Evolutionary conservation across 345 rosid genomes (phyloP).

Genomic region (Hibiscus syriacus): DNA sequence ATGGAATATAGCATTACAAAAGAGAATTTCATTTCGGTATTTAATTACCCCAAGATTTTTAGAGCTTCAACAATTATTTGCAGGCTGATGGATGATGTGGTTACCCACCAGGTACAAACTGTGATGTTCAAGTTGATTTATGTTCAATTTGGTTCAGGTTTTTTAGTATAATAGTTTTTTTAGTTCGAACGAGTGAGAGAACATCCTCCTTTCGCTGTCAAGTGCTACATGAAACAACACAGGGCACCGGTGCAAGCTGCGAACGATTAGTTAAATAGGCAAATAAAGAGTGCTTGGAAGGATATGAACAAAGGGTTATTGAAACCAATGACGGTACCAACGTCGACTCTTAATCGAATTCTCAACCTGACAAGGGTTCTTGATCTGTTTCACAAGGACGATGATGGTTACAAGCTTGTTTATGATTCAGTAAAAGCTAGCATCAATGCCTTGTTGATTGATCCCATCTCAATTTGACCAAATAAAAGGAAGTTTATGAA

Average conservation of each 20-base stretch:
- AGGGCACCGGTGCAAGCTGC: constrained; percentile 13
- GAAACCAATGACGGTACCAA: constrained; percentile 4
- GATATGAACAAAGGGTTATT: constrained; percentile 28
- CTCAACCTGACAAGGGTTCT: neutral
- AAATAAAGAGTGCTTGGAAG: constrained; percentile 23
- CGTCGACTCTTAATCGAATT: neutral
- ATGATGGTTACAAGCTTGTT: neutral
- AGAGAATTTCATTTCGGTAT: constrained; percentile 19
- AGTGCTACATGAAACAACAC: constrained; percentile 22
- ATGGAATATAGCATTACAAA: constrained; percentile 20
- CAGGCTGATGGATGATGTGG: constrained; percentile 15
- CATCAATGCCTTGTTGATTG: neutral
- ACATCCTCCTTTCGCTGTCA: constrained; percentile 20
- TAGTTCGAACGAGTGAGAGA: constrained; percentile 19
- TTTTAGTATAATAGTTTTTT: neutral
- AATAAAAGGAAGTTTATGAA: no score
- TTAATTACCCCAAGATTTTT: constrained; percentile 12
- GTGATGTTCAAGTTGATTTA: neutral
- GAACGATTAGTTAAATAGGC: neutral
- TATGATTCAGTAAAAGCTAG: neutral
- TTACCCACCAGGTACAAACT: neutral
- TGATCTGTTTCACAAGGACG: neutral
- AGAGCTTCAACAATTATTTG: constrained; percentile 1
- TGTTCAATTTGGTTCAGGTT: neutral
- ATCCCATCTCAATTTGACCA: neutral